Conservation (phyloP, 2,329 filamentous ascomycete genomes). For the Nigrospora osmanthi region DNA sequence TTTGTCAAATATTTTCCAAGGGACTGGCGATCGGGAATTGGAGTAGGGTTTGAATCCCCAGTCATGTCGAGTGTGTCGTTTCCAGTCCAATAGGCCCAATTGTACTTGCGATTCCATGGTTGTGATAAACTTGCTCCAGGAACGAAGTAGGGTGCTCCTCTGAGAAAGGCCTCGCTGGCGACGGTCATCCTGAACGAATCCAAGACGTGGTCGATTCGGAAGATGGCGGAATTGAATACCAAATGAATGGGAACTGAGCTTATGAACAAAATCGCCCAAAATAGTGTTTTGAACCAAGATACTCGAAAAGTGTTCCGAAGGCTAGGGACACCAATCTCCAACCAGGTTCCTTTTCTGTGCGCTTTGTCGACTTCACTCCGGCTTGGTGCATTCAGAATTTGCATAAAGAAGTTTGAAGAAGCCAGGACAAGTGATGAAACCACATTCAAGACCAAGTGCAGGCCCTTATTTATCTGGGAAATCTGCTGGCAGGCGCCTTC, state of each 20-base stretch:
- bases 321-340: conserved; percentile 33
- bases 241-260: conserved; percentile 6
- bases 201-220: background rate
- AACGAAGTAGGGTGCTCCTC: background rate
- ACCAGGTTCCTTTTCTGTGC: conserved; percentile 28
- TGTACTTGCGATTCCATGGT: background rate
- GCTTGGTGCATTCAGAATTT: conserved; percentile 8
- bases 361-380: conserved; percentile 23
- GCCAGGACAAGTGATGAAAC: conserved; percentile 3
- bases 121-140: background rate
- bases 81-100: background rate
- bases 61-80: background rate
- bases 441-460: conserved; percentile 4
- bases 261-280: conserved; percentile 2
- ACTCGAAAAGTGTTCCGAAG: conserved; percentile 21
- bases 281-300: background rate
- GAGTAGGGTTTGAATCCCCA: background rate
- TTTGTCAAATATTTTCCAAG: too few species aligned
- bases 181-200: conserved; percentile 2
- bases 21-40: background rate
- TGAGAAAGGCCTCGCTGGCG: conserved; percentile 3
- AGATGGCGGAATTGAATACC: conserved; percentile 5
- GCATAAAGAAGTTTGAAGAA: conserved; percentile 11
- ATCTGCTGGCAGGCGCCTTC: background rate
- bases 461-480: background rate